These are phyloP conservation scores for Cercophora newfieldiana DNA, from an alignment of 495 filamentous ascomycete species.

Conservation along the genomic window DNA sequence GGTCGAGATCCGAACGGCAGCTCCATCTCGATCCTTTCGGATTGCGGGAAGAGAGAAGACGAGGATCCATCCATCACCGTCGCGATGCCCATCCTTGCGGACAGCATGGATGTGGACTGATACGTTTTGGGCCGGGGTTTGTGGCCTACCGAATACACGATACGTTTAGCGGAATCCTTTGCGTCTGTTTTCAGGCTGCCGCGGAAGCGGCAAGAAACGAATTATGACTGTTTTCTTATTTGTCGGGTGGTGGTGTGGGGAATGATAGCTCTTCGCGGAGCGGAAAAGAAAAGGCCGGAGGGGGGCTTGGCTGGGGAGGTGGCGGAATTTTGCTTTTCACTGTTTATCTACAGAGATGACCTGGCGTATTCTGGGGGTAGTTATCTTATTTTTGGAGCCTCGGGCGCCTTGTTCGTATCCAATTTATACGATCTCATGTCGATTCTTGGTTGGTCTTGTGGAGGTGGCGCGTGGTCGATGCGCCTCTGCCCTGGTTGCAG, in stretches of 20 bases:
- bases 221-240: neutral
- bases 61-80: conserved; percentile 40
- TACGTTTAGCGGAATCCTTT: neutral
- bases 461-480: neutral
- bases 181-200: neutral
- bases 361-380: neutral
- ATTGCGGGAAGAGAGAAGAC: conserved; percentile 32
- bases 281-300: neutral
- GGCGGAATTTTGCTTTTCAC: neutral
- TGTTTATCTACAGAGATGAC: neutral
- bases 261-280: neutral
- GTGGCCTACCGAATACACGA: neutral
- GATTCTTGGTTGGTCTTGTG: neutral
- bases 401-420: too few species aligned
- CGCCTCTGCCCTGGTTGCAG: too few species aligned
- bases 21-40: conserved; percentile 17
- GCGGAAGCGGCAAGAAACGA: neutral
- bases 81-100: conserved; percentile 26
- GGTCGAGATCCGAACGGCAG: conserved; percentile 20
- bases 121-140: neutral
- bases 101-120: conserved; percentile 33
- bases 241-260: neutral
- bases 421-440: neutral
- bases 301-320: neutral
- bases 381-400: too few species aligned